Conservation (phyloP, 768 basidiomycete genomes). For the Mrakia gelida region DNA sequence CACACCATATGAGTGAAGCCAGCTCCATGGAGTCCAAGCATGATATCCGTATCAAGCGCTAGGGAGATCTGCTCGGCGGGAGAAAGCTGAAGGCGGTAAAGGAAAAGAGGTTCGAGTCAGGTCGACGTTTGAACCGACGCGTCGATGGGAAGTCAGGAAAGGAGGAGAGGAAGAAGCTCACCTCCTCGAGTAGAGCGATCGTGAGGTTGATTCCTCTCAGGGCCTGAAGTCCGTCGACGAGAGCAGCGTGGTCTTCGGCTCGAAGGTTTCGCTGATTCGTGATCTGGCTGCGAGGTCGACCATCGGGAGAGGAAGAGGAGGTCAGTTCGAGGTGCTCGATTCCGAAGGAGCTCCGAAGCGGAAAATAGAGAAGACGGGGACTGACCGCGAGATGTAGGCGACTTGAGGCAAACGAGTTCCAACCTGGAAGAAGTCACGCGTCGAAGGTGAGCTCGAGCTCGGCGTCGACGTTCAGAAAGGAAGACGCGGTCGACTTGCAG, state of each 20-base stretch:
- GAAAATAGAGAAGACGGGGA: too few species aligned
- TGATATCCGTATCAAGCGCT: not conserved
- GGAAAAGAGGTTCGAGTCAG: not conserved
- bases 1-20: not conserved
- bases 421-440: too few species aligned
- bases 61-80: not conserved
- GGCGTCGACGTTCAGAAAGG: too few species aligned
- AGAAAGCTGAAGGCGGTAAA: not conserved
- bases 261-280: not conserved
- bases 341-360: too few species aligned
- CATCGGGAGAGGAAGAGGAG: too few species aligned
- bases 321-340: not conserved
- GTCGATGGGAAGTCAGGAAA: too few species aligned
- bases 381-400: not conserved
- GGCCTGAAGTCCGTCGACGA: not conserved
- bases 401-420: too few species aligned
- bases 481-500: not conserved
- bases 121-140: too few species aligned
- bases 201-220: not conserved
- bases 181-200: not conserved
- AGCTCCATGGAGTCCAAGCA: not conserved
- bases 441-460: too few species aligned
- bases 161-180: not conserved
- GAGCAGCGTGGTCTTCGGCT: not conserved
- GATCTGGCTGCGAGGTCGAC: not conserved